These are phyloP conservation scores for Fomitopsis palustris DNA, from an alignment of 1,284 basidiomycete species.

Conservation along the genomic window DNA sequence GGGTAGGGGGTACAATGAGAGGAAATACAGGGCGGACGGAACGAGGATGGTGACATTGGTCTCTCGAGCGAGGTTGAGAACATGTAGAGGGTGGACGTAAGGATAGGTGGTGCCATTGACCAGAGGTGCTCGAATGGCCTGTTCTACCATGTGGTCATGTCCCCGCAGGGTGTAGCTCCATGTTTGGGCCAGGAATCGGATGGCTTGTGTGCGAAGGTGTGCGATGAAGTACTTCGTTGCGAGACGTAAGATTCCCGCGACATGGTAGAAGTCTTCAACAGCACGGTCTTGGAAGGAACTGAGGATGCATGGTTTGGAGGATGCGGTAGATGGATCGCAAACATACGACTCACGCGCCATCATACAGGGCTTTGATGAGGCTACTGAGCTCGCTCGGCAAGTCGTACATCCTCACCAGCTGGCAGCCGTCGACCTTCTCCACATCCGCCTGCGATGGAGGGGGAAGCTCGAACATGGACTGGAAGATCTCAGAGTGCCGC, in stretches of 20 bases:
- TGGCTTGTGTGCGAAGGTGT: conserved; percentile 45
- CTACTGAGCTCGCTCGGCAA: conserved; percentile 47
- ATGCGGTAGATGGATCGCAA: background rate
- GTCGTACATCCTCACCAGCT: conserved; percentile 53
- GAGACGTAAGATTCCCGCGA: conserved; percentile 51
- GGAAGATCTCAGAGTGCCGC: conserved; percentile 58
- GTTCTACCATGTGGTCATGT: conserved; percentile 54
- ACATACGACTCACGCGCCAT: conserved; percentile 45
- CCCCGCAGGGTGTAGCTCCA: conserved; percentile 53
- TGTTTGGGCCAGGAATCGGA: conserved; percentile 44
- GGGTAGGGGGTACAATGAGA: conserved; percentile 51
- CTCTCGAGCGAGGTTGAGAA: conserved; percentile 55
- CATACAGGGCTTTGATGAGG: conserved; percentile 54
- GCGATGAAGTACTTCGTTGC: conserved; percentile 56
- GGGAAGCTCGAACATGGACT: conserved; percentile 54
- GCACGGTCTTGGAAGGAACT: conserved; percentile 37
- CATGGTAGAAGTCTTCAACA: conserved; percentile 49
- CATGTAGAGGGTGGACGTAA: conserved; percentile 56
- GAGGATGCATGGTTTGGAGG: background rate
- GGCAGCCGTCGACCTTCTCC: conserved; percentile 43
- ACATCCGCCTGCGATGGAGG: conserved; percentile 31
- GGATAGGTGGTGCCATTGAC: conserved; percentile 49
- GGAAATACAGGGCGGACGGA: conserved; percentile 55
- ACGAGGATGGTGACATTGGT: conserved; percentile 45
- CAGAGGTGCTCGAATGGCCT: conserved; percentile 40